Conservation (phyloP, 2,329 filamentous ascomycete genomes). For the Cytospora piceae region DNA sequence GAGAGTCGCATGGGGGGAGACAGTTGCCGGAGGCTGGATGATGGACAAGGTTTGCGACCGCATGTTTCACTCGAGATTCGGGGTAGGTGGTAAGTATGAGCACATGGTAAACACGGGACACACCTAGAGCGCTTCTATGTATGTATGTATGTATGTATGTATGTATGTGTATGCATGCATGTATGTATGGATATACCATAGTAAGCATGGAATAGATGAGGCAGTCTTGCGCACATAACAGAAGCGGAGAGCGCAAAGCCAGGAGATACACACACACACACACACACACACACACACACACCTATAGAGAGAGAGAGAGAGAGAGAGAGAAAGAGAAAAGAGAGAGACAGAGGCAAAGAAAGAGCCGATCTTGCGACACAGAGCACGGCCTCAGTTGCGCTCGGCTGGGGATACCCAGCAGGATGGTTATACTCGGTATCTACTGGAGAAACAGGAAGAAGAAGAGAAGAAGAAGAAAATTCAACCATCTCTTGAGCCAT, state of each 20-base stretch:
- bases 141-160: neutral
- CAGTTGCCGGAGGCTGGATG: slow-evolving; percentile 11
- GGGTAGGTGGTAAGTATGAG: slow-evolving; percentile 20
- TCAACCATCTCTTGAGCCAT: neutral
- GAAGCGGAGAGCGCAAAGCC: slow-evolving; percentile 5
- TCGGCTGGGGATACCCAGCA: slow-evolving; percentile 7
- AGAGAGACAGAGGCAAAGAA: slow-evolving; percentile 3
- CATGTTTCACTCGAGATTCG: slow-evolving; percentile 26
- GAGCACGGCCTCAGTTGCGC: slow-evolving; percentile 13
- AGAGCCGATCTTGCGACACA: neutral
- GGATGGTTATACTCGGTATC: neutral
- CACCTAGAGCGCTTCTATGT: slow-evolving; percentile 8
- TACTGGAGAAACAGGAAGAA: neutral
- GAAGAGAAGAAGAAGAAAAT: neutral
- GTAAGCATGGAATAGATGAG: slow-evolving; percentile 1
- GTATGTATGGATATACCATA: neutral
- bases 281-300: neutral
- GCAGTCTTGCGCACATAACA: slow-evolving; percentile 5
- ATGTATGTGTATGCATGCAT: neutral
- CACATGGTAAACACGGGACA: slow-evolving; percentile 5
- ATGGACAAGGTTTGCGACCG: slow-evolving; percentile 25
- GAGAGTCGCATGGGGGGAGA: slow-evolving; percentile 9
- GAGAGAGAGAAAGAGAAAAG: slow-evolving; percentile 4
- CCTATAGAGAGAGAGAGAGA: neutral
- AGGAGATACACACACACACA: neutral